Evolutionary conservation across 208 protist species (phyloP), one percentile per base, ranked within the genome.

Genomic region (Leishmania mexicana): DNA sequence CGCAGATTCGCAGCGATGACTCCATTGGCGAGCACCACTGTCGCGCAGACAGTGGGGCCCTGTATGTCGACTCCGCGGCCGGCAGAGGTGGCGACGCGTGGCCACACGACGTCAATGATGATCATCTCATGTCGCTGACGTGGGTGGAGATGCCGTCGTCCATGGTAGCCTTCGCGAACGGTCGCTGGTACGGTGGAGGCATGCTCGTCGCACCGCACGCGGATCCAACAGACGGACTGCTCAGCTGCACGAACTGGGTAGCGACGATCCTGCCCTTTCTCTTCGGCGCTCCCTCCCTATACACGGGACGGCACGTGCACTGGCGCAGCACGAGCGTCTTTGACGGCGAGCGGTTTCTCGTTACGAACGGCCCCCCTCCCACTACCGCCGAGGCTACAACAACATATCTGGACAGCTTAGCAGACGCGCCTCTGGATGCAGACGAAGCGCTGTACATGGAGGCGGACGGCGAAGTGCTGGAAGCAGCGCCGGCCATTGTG

Each of bases 101-200:
- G 68, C 45, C 68, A 47, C n/a, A 73, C 54, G 21, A 24, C 35
- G 83, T 57, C 49, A 51, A 31, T 5, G 62, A 76, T 38, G 80
- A 78, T 17, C 35, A 74, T 79, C 19, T 79, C n/a, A 51, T 68
- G 62, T 17, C 53, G 54, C 28, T 86, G 83, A 83, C 67, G 8
- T 97, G 94, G 93, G 88, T 94, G 51, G 84, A 87, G 81, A 75
- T 95, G 47, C 57, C 76, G 0, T 95, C 92, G 0, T 97, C 91
- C 0, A 95, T 90, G 76, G n/a, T 96, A 35, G 90, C 89, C 45
- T 96, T 97, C 83, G 91, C 85, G 10, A 96, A 95, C 80, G 94
- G 94, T 3, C 86, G 92, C 24, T 97, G 90, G 88, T 97, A 90
- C 85, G 94, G 94, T 70, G 94, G 94, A 0, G 94, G 94, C 28